Evolutionary conservation across 2,329 filamentous ascomycete species (phyloP), one percentile per base, ranked within the genome.

Genomic region (Aspergillus uvarum): DNA sequence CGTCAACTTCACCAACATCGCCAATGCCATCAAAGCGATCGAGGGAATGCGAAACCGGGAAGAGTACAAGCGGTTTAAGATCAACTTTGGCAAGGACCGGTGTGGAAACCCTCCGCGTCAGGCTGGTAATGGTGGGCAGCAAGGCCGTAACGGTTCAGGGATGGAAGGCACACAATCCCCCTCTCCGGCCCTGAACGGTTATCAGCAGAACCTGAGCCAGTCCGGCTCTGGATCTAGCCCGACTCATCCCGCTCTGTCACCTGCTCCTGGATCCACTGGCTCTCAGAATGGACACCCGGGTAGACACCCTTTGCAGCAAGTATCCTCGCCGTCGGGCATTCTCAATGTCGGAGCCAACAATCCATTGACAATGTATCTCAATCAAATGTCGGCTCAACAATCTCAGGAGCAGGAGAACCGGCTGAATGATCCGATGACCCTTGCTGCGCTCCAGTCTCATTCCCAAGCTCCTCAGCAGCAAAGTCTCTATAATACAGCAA

Each of bases 1-100:
- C 75, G 95, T 99, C 76, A 99, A 99, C 81, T 99, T 99, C 77
- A 99, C 95, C 74, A 99, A 99, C 80, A 99, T 99, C 74, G 95
- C 95, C 73, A 99, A 99, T 70, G 95, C 95, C 54, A 99, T 99
- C 83, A 99, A 99, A 82, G 95, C 95, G 1, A 99, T 99, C 66
- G 95, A 99, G 79, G 95, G 93, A 22, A 88, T 99, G 65, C 88
- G 95, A 59, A 90, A 92, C 72, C 92, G 93, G 73, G 95, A 98
- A 48, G 95, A 99, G 72, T 99, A 99, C 83, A 91, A 88, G 78
- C 89, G 95, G 70, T 99, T 99, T 87, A 99, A 99, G 85, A 94
- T 99, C 76, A 99, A 99, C 82, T 99, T 99, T 74, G 95, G 95
- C 78, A 99, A 99, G 81, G 95, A 99, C 74, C 88, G 95, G 59